These are phyloP conservation scores for Groenewaldozyma sp. DNA, from an alignment of 1,139 yeast genomes.

Conservation along the genomic window DNA sequence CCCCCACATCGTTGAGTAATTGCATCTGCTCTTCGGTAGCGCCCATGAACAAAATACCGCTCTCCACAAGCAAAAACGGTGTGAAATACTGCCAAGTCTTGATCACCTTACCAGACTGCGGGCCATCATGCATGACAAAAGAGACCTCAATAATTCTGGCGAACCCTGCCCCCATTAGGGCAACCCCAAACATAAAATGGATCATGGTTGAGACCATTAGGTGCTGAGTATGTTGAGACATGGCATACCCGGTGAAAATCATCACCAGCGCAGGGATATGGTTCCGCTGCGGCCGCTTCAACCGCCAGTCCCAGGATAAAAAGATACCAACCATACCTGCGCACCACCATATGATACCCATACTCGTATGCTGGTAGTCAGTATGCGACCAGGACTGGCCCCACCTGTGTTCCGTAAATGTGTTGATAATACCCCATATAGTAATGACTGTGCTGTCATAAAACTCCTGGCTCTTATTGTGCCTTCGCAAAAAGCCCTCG, in stretches of 20 bases:
- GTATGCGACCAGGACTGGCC: conserved; percentile 89
- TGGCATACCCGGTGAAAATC: conserved; percentile 86
- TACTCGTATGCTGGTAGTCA: conserved; percentile 78
- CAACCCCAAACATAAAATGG: conserved; percentile 76
- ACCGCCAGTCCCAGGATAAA: conserved; percentile 49
- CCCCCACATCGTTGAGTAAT: conserved; percentile 60
- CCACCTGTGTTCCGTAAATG: conserved; percentile 96
- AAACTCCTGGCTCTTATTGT: conserved; percentile 65
- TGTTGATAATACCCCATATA: conserved; percentile 84
- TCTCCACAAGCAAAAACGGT: conserved; percentile 64
- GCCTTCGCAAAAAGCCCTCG: conserved; percentile 30
- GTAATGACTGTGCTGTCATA: conserved; percentile 76
- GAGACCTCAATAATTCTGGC: conserved; percentile 68
- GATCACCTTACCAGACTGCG: conserved; percentile 37
- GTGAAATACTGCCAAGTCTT: conserved; percentile 75
- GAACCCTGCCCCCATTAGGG: conserved; percentile 69
- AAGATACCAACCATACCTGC: conserved; percentile 82
- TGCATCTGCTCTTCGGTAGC: conserved; percentile 84
- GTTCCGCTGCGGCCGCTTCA: conserved; percentile 40
- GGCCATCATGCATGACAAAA: conserved; percentile 48
- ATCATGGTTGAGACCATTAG: conserved; percentile 72
- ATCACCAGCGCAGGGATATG: conserved; percentile 75
- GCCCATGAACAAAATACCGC: conserved; percentile 80
- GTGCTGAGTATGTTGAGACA: conserved; percentile 81
- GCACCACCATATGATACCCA: conserved; percentile 96